Evolutionary conservation across 495 filamentous ascomycete genomes (phyloP).

Genomic region (Penicillium coffeae): DNA sequence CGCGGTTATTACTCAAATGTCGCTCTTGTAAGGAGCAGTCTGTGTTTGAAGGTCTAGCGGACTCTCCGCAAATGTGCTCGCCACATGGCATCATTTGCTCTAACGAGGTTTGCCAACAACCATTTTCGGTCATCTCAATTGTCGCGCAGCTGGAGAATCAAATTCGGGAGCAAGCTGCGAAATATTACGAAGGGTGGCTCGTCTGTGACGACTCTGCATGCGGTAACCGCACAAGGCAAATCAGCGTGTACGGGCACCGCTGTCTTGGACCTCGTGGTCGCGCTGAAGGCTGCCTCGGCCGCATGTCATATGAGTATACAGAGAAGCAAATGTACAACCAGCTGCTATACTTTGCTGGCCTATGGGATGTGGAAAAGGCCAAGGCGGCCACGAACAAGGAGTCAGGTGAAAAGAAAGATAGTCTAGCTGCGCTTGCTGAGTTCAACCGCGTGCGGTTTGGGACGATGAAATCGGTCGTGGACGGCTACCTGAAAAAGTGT

Average conservation of each 20-base stretch:
- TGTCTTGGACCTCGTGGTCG: slow-evolving; percentile 85
- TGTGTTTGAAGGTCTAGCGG: slow-evolving; percentile 68
- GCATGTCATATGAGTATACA: slow-evolving; percentile 83
- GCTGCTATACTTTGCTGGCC: slow-evolving; percentile 75
- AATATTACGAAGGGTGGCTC: slow-evolving; percentile 90
- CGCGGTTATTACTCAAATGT: slow-evolving; percentile 72
- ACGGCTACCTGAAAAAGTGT: slow-evolving; percentile 86
- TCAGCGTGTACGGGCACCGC: slow-evolving; percentile 84
- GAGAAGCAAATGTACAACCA: slow-evolving; percentile 94
- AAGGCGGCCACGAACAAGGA: slow-evolving; percentile 48
- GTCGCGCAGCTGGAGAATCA: slow-evolving; percentile 83
- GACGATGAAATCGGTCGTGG: slow-evolving; percentile 72
- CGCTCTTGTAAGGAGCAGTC: slow-evolving; percentile 68
- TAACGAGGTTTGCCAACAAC: slow-evolving; percentile 53
- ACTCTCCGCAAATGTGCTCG: slow-evolving; percentile 55
- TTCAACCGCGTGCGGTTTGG: slow-evolving; percentile 75
- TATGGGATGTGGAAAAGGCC: slow-evolving; percentile 90
- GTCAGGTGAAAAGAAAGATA: slow-evolving; percentile 52
- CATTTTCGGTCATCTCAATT: slow-evolving; percentile 66
- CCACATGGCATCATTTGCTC: slow-evolving; percentile 73
- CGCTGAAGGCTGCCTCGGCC: slow-evolving; percentile 75
- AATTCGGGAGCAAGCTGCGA: slow-evolving; percentile 69
- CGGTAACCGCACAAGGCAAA: slow-evolving; percentile 82
- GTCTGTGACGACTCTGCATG: slow-evolving; percentile 85
- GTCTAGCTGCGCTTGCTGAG: slow-evolving; percentile 64